Percentiles rank a stretch among this genome's conserved stretches.
Conservation (phyloP, 176 grass and related monocot genomes). For the Eremochloa ophiuroides region DNA sequence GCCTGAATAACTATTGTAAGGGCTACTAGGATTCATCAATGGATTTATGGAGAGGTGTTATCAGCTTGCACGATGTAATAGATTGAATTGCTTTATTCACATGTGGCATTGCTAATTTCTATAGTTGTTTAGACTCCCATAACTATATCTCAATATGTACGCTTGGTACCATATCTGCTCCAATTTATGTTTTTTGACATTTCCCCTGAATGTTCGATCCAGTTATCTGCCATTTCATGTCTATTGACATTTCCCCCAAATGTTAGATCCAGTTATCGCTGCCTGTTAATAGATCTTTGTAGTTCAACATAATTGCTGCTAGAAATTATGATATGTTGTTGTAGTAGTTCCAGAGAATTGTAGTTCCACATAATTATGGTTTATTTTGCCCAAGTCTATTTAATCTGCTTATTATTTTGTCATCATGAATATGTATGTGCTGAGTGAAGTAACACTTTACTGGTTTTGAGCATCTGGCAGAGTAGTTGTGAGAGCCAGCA, state of each 20-base stretch:
- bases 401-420: background rate
- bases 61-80: conserved; percentile 37
- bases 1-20: conserved; percentile 41
- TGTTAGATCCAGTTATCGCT: background rate
- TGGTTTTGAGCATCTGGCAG: background rate
- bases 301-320: background rate
- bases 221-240: background rate
- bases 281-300: background rate
- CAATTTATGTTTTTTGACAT: background rate
- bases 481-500: background rate
- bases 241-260: background rate
- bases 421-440: background rate
- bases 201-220: background rate
- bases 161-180: background rate
- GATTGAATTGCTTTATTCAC: conserved; percentile 43
- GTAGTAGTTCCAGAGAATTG: too few species aligned
- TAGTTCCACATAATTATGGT: too few species aligned
- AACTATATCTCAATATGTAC: conserved; percentile 12
- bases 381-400: background rate
- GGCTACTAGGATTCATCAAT: conserved; percentile 33
- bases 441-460: background rate
- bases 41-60: conserved; percentile 30
- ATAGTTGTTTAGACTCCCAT: conserved; percentile 11
- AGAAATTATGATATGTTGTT: background rate
- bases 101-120: conserved; percentile 1